Base-by-base conservation (phyloP, 116 monocot species). In the Dioscorea cayenensis region DNA sequence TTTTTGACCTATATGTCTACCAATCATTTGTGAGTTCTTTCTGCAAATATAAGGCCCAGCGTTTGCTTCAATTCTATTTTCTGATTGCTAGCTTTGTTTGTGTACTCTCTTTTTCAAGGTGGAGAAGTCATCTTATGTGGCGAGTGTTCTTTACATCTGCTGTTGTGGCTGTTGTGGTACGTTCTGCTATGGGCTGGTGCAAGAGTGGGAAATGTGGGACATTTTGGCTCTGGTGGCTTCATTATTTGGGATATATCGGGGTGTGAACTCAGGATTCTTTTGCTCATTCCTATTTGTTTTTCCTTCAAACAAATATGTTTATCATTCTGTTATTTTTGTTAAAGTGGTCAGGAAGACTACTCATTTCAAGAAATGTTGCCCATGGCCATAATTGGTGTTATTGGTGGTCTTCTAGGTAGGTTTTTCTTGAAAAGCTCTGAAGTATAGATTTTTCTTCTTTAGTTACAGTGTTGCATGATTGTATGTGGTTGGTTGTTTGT, bases 91-190 rank as follows among this genome's bases (percentile, higher is more conserved):
- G 64, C 35, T 73, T 55, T 16, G 19, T 73, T 3, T 65, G 14
- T 8, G 25, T 17, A 10, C 60, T 43, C 43, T 19, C 10, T n/a
- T 50, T 22, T 66, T 81, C 65, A 76, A 97, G 97, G 97, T 99
- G 99, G 99, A 86, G 99, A 84, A 99, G 99, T 67, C 99, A 99
- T 75, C 90, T 99, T 66, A 99, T 99, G 99, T 99, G 99, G 99
- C 84, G 99, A 81, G 99, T 99, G 60, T 99, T 99, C 76, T 99
- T 99, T 75, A 99, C 99, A 66, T 99, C 99, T 80, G 99, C 99
- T 70, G 76, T 99, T 67, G 99, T 99, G 69, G 99, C 99, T 82
- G 99, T 99, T 77, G 91, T 91, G 28, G 91, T 99, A 60, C 82
- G 89, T 55, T 80, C 94, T 82, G 99, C 99, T 65, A 99, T 99